A percentile compares a stretch with the other conserved stretches of the same genome.
phyloP scores from a whole-genome alignment of 23 red algal species.

The Agarophyton chilense region DNA sequence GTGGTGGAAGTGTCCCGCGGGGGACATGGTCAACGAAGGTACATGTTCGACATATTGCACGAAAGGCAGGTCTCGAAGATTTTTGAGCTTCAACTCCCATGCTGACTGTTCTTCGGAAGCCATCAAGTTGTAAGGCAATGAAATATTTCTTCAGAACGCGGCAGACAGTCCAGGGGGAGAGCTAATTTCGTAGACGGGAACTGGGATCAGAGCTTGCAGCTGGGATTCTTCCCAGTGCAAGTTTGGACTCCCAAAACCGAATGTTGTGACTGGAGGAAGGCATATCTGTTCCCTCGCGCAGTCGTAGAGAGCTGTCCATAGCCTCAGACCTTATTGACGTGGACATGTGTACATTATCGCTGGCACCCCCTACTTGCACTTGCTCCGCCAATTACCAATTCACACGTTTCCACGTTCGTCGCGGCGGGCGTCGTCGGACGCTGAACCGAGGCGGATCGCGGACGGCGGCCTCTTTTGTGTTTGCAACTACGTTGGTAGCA shows the following conservation, averaged over 20 bases:
- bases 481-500: background rate
- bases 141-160: background rate
- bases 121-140: background rate
- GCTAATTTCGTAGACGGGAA: too few species aligned
- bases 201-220: too few species aligned
- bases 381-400: background rate
- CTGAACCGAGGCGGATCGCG: background rate
- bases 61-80: conserved; percentile 34
- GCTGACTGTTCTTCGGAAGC: background rate
- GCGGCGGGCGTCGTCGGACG: background rate
- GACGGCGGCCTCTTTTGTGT: background rate
- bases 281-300: too few species aligned
- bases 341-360: background rate
- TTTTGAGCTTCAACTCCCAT: conserved; percentile 35
- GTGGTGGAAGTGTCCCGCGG: background rate
- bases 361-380: background rate
- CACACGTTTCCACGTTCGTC: background rate
- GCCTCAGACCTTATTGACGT: too few species aligned
- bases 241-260: too few species aligned
- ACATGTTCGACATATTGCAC: background rate
- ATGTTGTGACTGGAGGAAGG: too few species aligned
- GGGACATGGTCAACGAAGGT: background rate
- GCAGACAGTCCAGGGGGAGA: too few species aligned
- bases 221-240: too few species aligned
- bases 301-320: too few species aligned